Conservation (phyloP, 371 early-diverging fungal species). For the Sporodiniella umbellata region DNA sequence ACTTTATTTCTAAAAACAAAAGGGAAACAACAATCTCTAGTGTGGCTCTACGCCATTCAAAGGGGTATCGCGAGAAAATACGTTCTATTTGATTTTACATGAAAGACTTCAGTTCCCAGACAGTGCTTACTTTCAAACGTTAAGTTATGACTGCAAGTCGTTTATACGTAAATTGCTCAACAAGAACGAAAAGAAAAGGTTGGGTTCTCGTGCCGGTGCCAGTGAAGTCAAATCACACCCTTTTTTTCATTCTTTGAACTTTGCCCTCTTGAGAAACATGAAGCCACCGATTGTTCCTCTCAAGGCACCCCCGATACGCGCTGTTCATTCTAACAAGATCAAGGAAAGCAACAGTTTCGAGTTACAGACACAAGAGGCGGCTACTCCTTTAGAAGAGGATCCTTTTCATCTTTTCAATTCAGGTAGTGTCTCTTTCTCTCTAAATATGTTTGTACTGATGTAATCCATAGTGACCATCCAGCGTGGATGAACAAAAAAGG, state of each 20-base stretch:
- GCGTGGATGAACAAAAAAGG: no score
- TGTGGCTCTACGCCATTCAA: slow-evolving; percentile 93
- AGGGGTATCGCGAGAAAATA: slow-evolving; percentile 77
- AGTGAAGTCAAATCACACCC: slow-evolving; percentile 90
- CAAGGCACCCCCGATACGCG: slow-evolving; percentile 44
- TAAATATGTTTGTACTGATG: no score
- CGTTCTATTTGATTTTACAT: slow-evolving; percentile 77
- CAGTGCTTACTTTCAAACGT: slow-evolving; percentile 1
- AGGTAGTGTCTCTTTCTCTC: no score
- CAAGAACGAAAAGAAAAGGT: slow-evolving; percentile 77
- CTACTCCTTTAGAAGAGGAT: slow-evolving; percentile 32
- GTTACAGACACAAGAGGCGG: not conserved
- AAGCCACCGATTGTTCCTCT: slow-evolving; percentile 88
- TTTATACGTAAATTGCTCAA: slow-evolving; percentile 74
- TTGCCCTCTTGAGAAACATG: slow-evolving; percentile 81
- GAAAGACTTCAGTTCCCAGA: slow-evolving; percentile 72
- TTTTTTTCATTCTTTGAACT: slow-evolving; percentile 88
- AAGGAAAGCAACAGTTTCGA: slow-evolving; percentile 64
- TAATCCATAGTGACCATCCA: no score
- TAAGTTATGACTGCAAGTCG: slow-evolving; percentile 55
- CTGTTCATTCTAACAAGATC: slow-evolving; percentile 59
- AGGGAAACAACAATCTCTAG: slow-evolving; percentile 19
- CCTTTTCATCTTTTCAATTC: slow-evolving; percentile 66
- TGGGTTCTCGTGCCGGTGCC: slow-evolving; percentile 85
- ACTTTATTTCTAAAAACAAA: not conserved